Percentiles rank a stretch among this genome's conserved stretches.
Conservation (phyloP, 2,329 filamentous ascomycete species). For the Arthroderma uncinatum region DNA sequence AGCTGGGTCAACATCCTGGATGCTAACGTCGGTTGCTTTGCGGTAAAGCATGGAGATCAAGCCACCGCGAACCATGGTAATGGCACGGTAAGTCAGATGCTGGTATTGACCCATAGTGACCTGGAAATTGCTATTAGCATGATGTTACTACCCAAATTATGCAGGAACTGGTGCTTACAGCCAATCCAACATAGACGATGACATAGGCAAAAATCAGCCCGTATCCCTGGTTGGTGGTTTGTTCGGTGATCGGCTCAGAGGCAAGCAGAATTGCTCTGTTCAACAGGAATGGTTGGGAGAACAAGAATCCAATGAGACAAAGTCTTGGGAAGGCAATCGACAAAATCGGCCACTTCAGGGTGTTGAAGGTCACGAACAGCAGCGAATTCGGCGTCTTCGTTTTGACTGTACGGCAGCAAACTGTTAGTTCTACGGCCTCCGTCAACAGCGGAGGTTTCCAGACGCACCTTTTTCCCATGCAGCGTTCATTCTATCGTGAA, state of each 20-base stretch:
- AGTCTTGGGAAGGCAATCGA: conserved; percentile 25
- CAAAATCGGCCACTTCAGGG: conserved; percentile 26
- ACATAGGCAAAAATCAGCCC: conserved; percentile 36
- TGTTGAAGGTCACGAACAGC: conserved; percentile 22
- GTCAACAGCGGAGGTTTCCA: conserved; percentile 6
- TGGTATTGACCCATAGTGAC: conserved; percentile 32
- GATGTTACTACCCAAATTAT: background rate
- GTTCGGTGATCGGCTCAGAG: conserved; percentile 19
- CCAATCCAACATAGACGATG: conserved; percentile 34
- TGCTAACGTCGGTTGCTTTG: conserved; percentile 27
- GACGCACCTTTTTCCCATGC: conserved; percentile 32
- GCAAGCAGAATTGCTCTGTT: conserved; percentile 29
- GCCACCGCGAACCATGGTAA: conserved; percentile 35
- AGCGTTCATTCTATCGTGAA: conserved; percentile 29
- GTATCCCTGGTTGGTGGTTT: conserved; percentile 29
- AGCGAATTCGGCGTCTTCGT: conserved; percentile 22
- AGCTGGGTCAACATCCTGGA: conserved; percentile 27
- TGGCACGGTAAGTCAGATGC: conserved; percentile 33
- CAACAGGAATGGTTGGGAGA: conserved; percentile 31
- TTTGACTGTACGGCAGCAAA: conserved; percentile 17
- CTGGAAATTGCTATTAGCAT: conserved; percentile 15
- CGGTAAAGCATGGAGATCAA: conserved; percentile 43
- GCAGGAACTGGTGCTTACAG: conserved; percentile 21
- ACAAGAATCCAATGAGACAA: conserved; percentile 28
- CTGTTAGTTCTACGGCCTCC: background rate